Evolutionary conservation across 164 flowering plant species (phyloP), one percentile per base, ranked within the genome.

Genomic region (Berberis thunbergii): DNA sequence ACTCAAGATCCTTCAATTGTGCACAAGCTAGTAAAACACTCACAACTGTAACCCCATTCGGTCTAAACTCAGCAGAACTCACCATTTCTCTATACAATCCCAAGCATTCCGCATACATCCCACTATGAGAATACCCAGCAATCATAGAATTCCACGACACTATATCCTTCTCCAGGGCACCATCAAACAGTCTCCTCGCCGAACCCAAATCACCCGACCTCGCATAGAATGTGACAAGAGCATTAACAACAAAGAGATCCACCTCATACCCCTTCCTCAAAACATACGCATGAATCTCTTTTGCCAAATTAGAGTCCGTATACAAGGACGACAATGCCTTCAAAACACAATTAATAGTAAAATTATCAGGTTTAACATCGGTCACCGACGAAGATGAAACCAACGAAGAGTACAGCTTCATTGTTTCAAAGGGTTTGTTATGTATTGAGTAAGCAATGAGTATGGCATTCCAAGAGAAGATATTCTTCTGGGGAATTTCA

Each of bases 71-170:
- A 1, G 64, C 54, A 41, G 55, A 72, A 43, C 60, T 58, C 64
- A 78, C 60, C 88, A 93, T 80, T 44, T 73, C 71, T 60, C 69
- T 71, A 52, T 80, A 89, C 75, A 93, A 62, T 6, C 39, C 70
- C 72, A 84, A 78, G 57, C 90, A 84, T 43, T 83, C 86, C 49
- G 77, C 83, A 64, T 74, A 84, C 65, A 39, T 73, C 45, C 94
- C 92, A 60, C 73, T 65, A 59, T 90, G 96, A 13, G 92, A 81
- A 67, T 85, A 93, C 75, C 86, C 97, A 41, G 87, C 69, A 63
- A 88, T 79, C 90, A 88, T 86, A 0, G 94, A 80, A 73, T 88
- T 89, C 96, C 98, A 93, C 1, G 96, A 78, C 63, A 93, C 96
- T 48, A 83, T 59, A 74, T 88, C 98, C 63, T 75, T 88, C 58